A percentile compares a stretch with the other conserved stretches of the same genome.
Evolutionary conservation across 2,329 filamentous ascomycete genomes (phyloP).

Genomic region (Stylonectria norvegica): DNA sequence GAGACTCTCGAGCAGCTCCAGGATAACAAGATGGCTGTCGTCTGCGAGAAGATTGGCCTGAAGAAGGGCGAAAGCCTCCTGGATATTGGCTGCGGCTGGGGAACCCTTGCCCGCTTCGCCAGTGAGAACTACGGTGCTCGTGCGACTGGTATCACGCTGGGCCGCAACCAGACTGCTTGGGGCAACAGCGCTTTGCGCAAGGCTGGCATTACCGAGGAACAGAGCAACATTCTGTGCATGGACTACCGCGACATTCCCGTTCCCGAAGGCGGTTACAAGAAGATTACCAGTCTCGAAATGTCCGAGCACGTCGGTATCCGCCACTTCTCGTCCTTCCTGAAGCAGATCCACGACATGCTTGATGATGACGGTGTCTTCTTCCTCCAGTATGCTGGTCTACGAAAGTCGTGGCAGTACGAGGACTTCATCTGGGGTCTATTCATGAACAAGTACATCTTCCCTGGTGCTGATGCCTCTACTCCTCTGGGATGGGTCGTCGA

Average conservation of each 20-base stretch:
- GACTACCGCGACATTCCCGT: conserved; percentile 94
- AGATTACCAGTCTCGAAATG: conserved; percentile 98
- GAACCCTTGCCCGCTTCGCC: conserved; percentile 90
- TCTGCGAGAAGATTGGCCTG: conserved; percentile 92
- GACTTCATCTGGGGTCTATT: conserved; percentile 97
- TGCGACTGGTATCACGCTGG: conserved; percentile 87
- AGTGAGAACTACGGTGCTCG: conserved; percentile 85
- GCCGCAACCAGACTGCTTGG: conserved; percentile 95
- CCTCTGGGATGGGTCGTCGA: conserved; percentile 85
- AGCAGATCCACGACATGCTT: conserved; percentile 90
- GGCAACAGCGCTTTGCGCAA: conserved; percentile 86
- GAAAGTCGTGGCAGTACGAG: conserved; percentile 96
- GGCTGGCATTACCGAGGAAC: conserved; percentile 76
- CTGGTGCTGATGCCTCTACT: conserved; percentile 91
- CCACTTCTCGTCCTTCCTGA: conserved; percentile 76
- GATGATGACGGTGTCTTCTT: conserved; percentile 96
- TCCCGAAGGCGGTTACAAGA: conserved; percentile 69
- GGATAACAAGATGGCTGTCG: conserved; percentile 93
- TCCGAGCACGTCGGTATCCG: conserved; percentile 96
- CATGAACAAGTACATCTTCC: conserved; percentile 99
- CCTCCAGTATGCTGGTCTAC: conserved; percentile 90
- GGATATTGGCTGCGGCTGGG: conserved; percentile 97
- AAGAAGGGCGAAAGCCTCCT: conserved; percentile 78
- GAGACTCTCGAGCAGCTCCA: conserved; percentile 92
- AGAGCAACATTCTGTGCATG: conserved; percentile 90